A percentile compares a stretch with the other conserved stretches of the same genome.
Conservation (phyloP, 371 early-diverging fungal genomes). For the Syncephalastrum monosporum region DNA sequence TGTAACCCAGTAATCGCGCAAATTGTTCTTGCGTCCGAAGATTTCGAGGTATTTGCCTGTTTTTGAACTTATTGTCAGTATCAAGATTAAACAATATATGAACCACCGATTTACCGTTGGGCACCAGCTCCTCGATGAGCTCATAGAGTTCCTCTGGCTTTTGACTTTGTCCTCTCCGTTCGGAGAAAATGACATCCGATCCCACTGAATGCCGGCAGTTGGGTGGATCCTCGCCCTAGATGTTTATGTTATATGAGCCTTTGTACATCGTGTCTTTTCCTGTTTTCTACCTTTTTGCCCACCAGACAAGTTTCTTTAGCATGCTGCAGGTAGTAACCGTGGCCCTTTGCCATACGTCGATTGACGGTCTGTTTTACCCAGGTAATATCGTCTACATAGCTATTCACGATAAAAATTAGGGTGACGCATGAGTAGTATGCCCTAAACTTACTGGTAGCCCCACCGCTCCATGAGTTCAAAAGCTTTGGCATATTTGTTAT, state of each 20-base stretch:
- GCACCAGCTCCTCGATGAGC: slow-evolving; percentile 87
- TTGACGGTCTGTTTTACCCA: slow-evolving; percentile 97
- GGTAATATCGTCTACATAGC: slow-evolving; percentile 90
- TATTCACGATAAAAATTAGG: slow-evolving; percentile 11
- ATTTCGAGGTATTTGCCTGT: slow-evolving; percentile 85
- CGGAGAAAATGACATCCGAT: slow-evolving; percentile 90
- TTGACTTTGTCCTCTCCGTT: slow-evolving; percentile 92
- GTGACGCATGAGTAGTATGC: background rate
- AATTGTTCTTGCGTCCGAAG: slow-evolving; percentile 92
- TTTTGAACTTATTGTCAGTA: too few relatives aligned
- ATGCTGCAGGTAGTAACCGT: slow-evolving; percentile 94
- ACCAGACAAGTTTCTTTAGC: slow-evolving; percentile 96
- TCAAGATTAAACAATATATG: background rate
- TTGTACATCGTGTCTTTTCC: background rate
- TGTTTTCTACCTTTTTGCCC: slow-evolving; percentile 70
- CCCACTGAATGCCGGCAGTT: slow-evolving; percentile 74
- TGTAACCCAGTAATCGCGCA: slow-evolving; percentile 94
- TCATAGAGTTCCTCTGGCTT: slow-evolving; percentile 94
- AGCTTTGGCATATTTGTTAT: slow-evolving; percentile 92
- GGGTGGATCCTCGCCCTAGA: slow-evolving; percentile 72
- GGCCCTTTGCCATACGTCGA: slow-evolving; percentile 93
- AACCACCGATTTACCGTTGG: slow-evolving; percentile 60
- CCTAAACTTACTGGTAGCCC: slow-evolving; percentile 77
- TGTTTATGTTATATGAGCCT: too few relatives aligned
- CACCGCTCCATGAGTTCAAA: slow-evolving; percentile 91